These are phyloP conservation scores for Aspergillus ustus DNA, from an alignment of 2,329 filamentous ascomycete species.

Conservation along the genomic window DNA sequence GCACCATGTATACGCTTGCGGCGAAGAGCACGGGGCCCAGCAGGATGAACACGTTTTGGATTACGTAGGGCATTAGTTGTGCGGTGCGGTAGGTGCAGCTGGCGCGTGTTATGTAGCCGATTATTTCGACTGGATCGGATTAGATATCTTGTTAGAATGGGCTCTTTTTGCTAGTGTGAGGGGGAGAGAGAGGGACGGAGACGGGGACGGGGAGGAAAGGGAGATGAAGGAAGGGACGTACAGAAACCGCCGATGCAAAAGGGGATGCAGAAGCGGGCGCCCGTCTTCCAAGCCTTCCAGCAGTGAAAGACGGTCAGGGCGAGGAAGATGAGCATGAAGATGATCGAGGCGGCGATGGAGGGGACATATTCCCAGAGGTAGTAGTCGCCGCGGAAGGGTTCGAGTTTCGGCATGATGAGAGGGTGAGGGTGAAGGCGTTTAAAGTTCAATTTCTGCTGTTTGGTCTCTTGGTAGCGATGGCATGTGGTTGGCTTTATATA, in stretches of 20 bases:
- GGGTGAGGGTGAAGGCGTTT: no score
- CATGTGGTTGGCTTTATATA: not conserved
- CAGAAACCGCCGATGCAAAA: constrained; percentile 44
- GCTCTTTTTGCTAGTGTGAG: no score
- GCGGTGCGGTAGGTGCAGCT: constrained; percentile 27
- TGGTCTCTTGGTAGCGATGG: not conserved
- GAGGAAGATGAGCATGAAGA: constrained; percentile 36
- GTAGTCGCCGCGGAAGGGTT: constrained; percentile 24
- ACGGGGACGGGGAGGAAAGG: not conserved
- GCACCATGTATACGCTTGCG: constrained; percentile 56
- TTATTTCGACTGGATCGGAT: constrained; percentile 42
- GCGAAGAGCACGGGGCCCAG: constrained; percentile 56
- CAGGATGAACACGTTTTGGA: constrained; percentile 52
- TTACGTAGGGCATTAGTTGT: constrained; percentile 38
- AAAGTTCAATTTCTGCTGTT: no score
- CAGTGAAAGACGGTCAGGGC: constrained; percentile 28
- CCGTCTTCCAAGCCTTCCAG: constrained; percentile 34
- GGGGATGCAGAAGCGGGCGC: constrained; percentile 36
- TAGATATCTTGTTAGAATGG: no score
- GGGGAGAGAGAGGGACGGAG: not conserved
- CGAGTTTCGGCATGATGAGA: constrained; percentile 24
- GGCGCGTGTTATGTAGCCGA: constrained; percentile 32
- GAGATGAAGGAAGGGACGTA: constrained; percentile 25
- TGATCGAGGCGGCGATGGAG: constrained; percentile 28
- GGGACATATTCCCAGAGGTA: constrained; percentile 36